These are phyloP conservation scores for Candolleomyces aberdarensis DNA, from an alignment of 768 basidiomycete genomes.

Conservation along the genomic window DNA sequence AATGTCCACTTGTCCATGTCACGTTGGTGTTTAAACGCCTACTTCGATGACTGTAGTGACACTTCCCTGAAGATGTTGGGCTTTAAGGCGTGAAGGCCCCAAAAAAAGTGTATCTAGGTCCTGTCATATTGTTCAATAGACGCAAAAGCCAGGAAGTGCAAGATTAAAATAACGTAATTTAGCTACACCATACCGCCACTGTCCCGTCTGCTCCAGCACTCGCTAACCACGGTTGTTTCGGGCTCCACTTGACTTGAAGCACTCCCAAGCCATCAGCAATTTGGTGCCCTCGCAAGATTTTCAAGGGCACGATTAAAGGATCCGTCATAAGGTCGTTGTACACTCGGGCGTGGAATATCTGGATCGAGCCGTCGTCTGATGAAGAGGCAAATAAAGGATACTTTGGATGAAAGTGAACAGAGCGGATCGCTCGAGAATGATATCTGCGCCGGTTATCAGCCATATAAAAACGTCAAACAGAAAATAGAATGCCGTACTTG, in stretches of 20 bases:
- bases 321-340: slow-evolving; percentile 96
- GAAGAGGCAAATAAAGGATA: slow-evolving; percentile 96
- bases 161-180: slow-evolving; percentile 15
- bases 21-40: not conserved
- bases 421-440: slow-evolving; percentile 90
- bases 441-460: slow-evolving; percentile 51
- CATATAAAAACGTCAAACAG: not conserved
- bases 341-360: slow-evolving; percentile 94
- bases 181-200: slow-evolving; percentile 86
- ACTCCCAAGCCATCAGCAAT: slow-evolving; percentile 87
- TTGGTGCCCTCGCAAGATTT: slow-evolving; percentile 91
- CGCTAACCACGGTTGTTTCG: slow-evolving; percentile 87
- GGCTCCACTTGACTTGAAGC: slow-evolving; percentile 86
- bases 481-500: slow-evolving; percentile 48
- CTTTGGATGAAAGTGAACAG: slow-evolving; percentile 88
- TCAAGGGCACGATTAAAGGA: slow-evolving; percentile 95
- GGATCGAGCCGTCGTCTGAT: slow-evolving; percentile 95
- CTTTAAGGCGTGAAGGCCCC: not conserved
- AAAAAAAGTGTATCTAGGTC: not conserved
- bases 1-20: not conserved
- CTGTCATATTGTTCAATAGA: slow-evolving; percentile 6
- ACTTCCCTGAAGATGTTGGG: not conserved
- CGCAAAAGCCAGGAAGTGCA: not conserved
- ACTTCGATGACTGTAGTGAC: not conserved
- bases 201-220: slow-evolving; percentile 92